phyloP scores from a whole-genome alignment of 352 stramenopile genomes.

The Phytopythium oedochilum region DNA sequence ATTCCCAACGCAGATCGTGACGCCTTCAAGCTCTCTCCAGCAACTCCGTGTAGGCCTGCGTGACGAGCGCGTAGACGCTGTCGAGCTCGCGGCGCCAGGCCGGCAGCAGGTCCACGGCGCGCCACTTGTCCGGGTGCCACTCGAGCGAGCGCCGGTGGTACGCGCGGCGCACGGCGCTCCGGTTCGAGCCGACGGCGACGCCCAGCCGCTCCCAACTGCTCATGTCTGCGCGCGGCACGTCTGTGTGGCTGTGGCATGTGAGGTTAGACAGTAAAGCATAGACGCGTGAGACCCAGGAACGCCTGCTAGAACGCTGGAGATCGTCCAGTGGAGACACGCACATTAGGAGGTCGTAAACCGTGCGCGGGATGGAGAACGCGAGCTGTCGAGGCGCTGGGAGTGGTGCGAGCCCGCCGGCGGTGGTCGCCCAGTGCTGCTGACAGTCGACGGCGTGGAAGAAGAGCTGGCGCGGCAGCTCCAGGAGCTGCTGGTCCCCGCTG shows the following conservation, averaged over 20 bases:
- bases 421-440: constrained; percentile 30
- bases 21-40: neutral
- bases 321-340: neutral
- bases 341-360: constrained; percentile 52
- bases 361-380: constrained; percentile 34
- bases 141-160: constrained; percentile 60
- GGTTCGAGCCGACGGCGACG: constrained; percentile 34
- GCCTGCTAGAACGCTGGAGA: too few relatives aligned
- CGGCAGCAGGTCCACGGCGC: constrained; percentile 14
- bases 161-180: constrained; percentile 37
- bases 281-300: too few relatives aligned
- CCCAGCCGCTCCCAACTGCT: constrained; percentile 41
- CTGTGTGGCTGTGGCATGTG: constrained; percentile 26
- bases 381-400: constrained; percentile 8
- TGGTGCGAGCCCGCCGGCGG: constrained; percentile 23
- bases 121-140: constrained; percentile 75
- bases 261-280: too few relatives aligned
- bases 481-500: constrained; percentile 10
- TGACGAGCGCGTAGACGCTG: constrained; percentile 38
- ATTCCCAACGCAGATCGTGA: too few relatives aligned
- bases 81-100: constrained; percentile 23
- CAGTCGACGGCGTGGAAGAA: constrained; percentile 27
- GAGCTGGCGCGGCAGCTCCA: constrained; percentile 14
- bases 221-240: constrained; percentile 39
- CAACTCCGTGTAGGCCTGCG: constrained; percentile 43